A percentile compares a stretch with the other conserved stretches of the same genome.
Conservation (phyloP, 129 eudicot species). For the Flaveria sonorensis region DNA sequence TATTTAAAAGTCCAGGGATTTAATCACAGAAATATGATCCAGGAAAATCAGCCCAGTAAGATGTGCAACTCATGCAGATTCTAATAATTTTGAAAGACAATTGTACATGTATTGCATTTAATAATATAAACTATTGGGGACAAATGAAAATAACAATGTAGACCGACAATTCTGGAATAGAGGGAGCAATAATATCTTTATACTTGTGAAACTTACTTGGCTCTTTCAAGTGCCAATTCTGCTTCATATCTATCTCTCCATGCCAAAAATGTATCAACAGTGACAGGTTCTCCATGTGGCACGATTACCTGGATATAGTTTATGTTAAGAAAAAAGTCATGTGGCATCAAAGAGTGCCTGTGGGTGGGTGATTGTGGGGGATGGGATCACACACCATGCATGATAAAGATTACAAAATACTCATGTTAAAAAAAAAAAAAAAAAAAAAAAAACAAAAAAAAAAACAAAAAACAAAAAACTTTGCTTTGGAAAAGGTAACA, state of each 20-base stretch:
- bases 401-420: background rate
- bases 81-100: background rate
- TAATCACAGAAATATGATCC: background rate
- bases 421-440: background rate
- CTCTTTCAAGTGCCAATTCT: constrained; percentile 89
- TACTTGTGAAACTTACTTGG: constrained; percentile 67
- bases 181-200: background rate
- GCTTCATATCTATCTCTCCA: constrained; percentile 99
- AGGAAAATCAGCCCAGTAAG: background rate
- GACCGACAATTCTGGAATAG: background rate
- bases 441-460: no score
- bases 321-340: constrained; percentile 10
- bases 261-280: constrained; percentile 87
- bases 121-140: background rate
- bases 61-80: background rate
- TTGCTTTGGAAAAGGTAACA: constrained; percentile 7
- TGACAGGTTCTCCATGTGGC: constrained; percentile 98
- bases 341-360: background rate
- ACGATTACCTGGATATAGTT: constrained; percentile 60
- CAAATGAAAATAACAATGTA: background rate
- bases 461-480: no score
- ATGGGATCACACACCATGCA: background rate
- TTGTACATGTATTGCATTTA: background rate
- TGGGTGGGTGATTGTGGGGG: background rate
- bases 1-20: background rate